These are phyloP conservation scores for Diaporthe humulicola DNA, from an alignment of 2,329 filamentous ascomycete species.

Conservation along the genomic window DNA sequence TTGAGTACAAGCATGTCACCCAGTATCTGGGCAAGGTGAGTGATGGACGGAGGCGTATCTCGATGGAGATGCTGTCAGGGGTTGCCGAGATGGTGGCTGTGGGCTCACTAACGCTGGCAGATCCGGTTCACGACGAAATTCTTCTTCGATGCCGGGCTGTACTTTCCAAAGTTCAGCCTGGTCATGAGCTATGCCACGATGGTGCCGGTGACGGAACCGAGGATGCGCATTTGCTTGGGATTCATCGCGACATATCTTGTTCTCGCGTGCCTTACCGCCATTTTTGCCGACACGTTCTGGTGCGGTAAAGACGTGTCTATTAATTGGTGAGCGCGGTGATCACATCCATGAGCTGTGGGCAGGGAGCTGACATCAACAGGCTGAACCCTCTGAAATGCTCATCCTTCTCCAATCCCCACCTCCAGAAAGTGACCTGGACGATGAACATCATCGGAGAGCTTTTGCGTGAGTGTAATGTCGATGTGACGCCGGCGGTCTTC, in stretches of 20 bases:
- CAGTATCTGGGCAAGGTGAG: slow-evolving; percentile 26
- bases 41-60: background rate
- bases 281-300: slow-evolving; percentile 15
- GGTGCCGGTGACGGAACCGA: slow-evolving; percentile 28
- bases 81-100: background rate
- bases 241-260: slow-evolving; percentile 18
- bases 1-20: background rate
- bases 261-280: slow-evolving; percentile 11
- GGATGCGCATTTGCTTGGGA: slow-evolving; percentile 29
- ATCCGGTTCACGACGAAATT: slow-evolving; percentile 38
- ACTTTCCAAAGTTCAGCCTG: slow-evolving; percentile 39
- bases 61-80: background rate
- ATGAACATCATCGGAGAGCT: slow-evolving; percentile 4
- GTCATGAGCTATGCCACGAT: slow-evolving; percentile 35
- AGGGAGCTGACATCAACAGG: background rate
- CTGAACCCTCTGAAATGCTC: slow-evolving; percentile 28
- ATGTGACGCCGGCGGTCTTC: background rate
- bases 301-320: slow-evolving; percentile 21
- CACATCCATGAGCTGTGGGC: background rate
- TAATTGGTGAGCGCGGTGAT: slow-evolving; percentile 6
- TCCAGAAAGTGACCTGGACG: slow-evolving; percentile 16
- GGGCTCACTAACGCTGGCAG: slow-evolving; percentile 1
- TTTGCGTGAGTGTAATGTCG: background rate
- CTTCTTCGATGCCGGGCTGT: slow-evolving; percentile 39
- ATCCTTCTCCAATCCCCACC: slow-evolving; percentile 28